These are phyloP conservation scores for Ophiostoma populinum DNA, from an alignment of 2,329 filamentous ascomycete genomes.

Conservation along the genomic window DNA sequence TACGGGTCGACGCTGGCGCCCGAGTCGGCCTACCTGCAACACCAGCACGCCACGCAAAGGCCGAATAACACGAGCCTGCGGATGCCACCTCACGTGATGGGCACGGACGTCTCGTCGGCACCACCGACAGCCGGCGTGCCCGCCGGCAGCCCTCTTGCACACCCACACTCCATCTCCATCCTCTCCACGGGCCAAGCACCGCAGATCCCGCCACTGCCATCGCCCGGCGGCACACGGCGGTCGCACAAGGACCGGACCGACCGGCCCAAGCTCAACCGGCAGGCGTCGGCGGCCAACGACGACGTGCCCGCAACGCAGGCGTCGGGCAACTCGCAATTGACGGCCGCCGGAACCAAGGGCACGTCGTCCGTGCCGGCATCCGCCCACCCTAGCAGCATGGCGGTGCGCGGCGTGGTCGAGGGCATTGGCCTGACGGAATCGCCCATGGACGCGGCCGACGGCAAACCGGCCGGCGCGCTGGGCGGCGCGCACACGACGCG, in stretches of 20 bases:
- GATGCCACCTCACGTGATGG: too few relatives aligned
- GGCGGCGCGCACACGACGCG: background rate
- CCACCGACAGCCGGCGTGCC: background rate
- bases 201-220: constrained; percentile 36
- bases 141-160: constrained; percentile 16
- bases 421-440: too few relatives aligned
- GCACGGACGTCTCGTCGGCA: background rate
- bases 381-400: too few relatives aligned
- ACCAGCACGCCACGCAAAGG: constrained; percentile 4
- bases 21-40: background rate
- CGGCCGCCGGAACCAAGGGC: too few relatives aligned
- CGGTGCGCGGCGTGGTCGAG: too few relatives aligned
- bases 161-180: constrained; percentile 46
- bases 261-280: constrained; percentile 45
- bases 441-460: background rate
- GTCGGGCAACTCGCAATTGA: too few relatives aligned
- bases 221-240: constrained; percentile 29
- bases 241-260: constrained; percentile 37
- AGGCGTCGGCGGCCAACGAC: constrained; percentile 37
- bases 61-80: background rate
- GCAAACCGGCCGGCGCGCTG: background rate
- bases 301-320: background rate
- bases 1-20: constrained; percentile 3
- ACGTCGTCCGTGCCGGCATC: too few relatives aligned
- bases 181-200: constrained; percentile 67